Conservation (phyloP, 768 basidiomycete species). For the Leucocoprinus leucothites region DNA sequence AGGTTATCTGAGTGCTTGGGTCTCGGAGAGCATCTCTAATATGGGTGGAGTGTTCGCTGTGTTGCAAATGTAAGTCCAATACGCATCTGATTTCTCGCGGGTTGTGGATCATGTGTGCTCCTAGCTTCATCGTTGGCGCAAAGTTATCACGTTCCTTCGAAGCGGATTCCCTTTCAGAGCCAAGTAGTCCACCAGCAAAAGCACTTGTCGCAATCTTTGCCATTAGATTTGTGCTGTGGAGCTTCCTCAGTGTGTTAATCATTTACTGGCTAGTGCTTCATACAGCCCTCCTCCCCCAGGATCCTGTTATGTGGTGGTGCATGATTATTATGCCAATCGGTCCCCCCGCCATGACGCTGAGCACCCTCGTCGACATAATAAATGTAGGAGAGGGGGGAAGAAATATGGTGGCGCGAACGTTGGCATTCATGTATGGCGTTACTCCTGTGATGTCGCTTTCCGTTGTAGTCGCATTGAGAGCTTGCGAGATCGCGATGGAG, state of each 20-base stretch:
- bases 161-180: too few relatives aligned
- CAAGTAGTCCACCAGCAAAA: background rate
- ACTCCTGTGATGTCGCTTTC: background rate
- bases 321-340: background rate
- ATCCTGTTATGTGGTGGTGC: conserved; percentile 4
- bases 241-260: background rate
- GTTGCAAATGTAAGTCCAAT: too few relatives aligned
- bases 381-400: background rate
- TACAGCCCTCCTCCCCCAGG: background rate
- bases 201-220: background rate
- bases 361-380: background rate
- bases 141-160: too few relatives aligned
- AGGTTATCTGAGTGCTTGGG: too few relatives aligned
- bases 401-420: background rate
- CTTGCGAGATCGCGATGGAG: background rate
- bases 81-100: too few relatives aligned
- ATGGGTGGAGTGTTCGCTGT: too few relatives aligned
- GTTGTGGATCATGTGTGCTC: too few relatives aligned
- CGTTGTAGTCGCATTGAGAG: background rate
- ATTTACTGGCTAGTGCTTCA: background rate
- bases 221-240: background rate
- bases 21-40: too few relatives aligned
- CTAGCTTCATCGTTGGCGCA: too few relatives aligned
- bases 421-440: conserved; percentile 2
- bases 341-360: background rate